These are phyloP conservation scores for Pythium oligandrum DNA, from an alignment of 352 stramenopile genomes.

Conservation along the genomic window DNA sequence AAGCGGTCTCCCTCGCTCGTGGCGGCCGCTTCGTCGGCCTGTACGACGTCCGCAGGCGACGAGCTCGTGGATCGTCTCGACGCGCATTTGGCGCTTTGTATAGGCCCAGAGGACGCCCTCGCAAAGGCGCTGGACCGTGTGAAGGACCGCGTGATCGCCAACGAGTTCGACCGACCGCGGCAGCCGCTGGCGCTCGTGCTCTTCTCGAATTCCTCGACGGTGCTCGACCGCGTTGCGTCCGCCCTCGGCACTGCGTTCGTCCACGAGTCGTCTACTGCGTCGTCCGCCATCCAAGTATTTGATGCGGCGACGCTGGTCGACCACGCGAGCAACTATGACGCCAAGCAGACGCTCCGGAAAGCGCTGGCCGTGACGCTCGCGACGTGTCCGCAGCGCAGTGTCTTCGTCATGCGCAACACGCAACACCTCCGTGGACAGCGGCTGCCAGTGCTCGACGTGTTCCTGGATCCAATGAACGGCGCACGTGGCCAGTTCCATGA, in stretches of 20 bases:
- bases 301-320: slow-evolving; percentile 22
- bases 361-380: slow-evolving; percentile 27
- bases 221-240: slow-evolving; percentile 26
- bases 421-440: slow-evolving; percentile 31
- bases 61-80: slow-evolving; percentile 42
- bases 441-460: slow-evolving; percentile 59
- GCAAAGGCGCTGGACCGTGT: slow-evolving; percentile 26
- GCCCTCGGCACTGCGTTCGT: slow-evolving; percentile 28
- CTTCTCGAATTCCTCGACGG: slow-evolving; percentile 41
- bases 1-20: no score
- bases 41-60: slow-evolving; percentile 15
- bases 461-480: slow-evolving; percentile 68
- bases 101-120: slow-evolving; percentile 19
- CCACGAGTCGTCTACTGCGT: neutral
- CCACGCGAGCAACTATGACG: slow-evolving; percentile 27
- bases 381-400: slow-evolving; percentile 38
- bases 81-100: slow-evolving; percentile 22
- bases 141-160: slow-evolving; percentile 35
- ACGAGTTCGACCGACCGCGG: slow-evolving; percentile 42
- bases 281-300: slow-evolving; percentile 13
- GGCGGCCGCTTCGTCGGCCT: no score
- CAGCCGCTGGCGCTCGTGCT: slow-evolving; percentile 45
- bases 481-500: slow-evolving; percentile 56
- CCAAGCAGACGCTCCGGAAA: slow-evolving; percentile 39
- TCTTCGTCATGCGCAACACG: slow-evolving; percentile 52